These are phyloP conservation scores for Metroxylon sagu DNA, from an alignment of 176 grass and related monocot species.

Conservation along the genomic window DNA sequence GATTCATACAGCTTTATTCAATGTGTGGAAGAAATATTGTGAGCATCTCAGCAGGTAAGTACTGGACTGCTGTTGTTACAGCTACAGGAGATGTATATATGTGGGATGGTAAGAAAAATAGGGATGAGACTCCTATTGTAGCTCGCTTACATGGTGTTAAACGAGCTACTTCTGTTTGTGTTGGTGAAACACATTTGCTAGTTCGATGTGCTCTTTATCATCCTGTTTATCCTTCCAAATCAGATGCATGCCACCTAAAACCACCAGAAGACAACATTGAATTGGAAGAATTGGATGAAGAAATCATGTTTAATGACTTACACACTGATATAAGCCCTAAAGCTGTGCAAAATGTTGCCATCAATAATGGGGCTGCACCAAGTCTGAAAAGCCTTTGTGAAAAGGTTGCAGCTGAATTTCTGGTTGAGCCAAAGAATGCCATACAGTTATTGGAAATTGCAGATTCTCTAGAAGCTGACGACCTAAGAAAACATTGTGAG, in stretches of 20 bases:
- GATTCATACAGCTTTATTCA: conserved; percentile 60
- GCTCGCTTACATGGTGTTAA: conserved; percentile 85
- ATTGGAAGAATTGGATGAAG: conserved; percentile 71
- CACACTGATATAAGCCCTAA: conserved; percentile 21
- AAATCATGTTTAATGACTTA: conserved; percentile 44
- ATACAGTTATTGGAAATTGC: conserved; percentile 95
- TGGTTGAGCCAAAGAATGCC: conserved; percentile 81
- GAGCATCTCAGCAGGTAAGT: conserved; percentile 87
- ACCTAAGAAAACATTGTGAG: conserved; percentile 88
- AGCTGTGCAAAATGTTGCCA: conserved; percentile 20
- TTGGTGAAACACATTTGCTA: conserved; percentile 96
- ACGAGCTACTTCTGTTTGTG: conserved; percentile 80
- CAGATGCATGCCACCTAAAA: conserved; percentile 25
- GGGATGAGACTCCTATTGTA: conserved; percentile 51
- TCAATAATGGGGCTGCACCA: conserved; percentile 32
- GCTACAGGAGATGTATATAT: conserved; percentile 88
- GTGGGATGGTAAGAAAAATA: conserved; percentile 92
- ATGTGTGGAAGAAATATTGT: conserved; percentile 63
- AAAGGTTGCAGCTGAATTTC: conserved; percentile 73
- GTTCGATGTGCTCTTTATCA: conserved; percentile 81
- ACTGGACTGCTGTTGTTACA: conserved; percentile 85
- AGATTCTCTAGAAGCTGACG: conserved; percentile 80
- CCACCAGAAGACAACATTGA: conserved; percentile 35
- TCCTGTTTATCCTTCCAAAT: conserved; percentile 58
- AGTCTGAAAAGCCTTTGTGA: conserved; percentile 88